Conservation (phyloP, 306 rosid species). For the Fragaria ananassa region DNA sequence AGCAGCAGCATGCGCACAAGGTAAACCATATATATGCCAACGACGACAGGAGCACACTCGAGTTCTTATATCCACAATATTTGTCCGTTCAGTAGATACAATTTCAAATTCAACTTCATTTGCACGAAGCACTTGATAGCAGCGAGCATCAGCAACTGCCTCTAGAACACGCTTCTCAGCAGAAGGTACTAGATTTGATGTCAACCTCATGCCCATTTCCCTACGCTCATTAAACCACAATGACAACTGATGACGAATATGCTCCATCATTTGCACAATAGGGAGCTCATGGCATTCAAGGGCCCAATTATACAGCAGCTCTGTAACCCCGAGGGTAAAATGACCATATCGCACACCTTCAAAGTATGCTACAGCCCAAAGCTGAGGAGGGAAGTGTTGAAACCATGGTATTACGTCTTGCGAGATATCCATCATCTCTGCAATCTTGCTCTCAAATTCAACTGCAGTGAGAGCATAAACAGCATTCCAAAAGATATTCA, state of each 20-base stretch:
- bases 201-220: constrained; percentile 73
- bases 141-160: constrained; percentile 89
- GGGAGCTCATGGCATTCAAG: constrained; percentile 99
- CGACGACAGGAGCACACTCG: constrained; percentile 94
- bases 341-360: constrained; percentile 95
- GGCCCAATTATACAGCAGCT: constrained; percentile 94
- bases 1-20: constrained; percentile 99
- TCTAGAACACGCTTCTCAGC: constrained; percentile 84
- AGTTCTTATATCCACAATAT: constrained; percentile 84
- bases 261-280: constrained; percentile 93
- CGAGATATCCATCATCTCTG: constrained; percentile 87
- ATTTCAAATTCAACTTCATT: constrained; percentile 97
- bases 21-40: constrained; percentile 95
- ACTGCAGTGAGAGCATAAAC: constrained; percentile 92
- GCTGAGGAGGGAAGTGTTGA: constrained; percentile 83
- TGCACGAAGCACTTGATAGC: constrained; percentile 97
- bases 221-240: constrained; percentile 77
- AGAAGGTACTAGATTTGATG: constrained; percentile 88
- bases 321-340: constrained; percentile 83
- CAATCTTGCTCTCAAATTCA: constrained; percentile 84
- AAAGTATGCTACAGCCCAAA: constrained; percentile 96
- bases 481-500: constrained; percentile 96
- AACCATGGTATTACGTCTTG: constrained; percentile 84
- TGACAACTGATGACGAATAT: constrained; percentile 69
- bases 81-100: constrained; percentile 94